Percentiles rank a stretch among this genome's conserved stretches.
Evolutionary conservation across 345 rosid genomes (phyloP).

Genomic region (Ceriops zippeliana): DNA sequence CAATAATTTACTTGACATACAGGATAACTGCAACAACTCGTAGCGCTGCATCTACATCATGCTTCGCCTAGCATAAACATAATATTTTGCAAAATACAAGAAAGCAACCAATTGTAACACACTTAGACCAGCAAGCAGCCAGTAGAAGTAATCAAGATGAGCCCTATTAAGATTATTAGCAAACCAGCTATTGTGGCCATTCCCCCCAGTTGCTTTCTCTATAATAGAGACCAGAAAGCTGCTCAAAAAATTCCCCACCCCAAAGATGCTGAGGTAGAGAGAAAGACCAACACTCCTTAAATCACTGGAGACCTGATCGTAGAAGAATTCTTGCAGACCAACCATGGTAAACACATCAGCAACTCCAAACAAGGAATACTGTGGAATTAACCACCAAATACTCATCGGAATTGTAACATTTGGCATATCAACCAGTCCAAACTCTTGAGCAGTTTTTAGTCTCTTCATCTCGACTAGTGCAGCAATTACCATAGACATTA

Average conservation of each 20-base stretch:
- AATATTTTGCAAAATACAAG: slow-evolving; percentile 11
- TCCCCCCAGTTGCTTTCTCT: neutral
- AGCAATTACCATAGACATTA: slow-evolving; percentile 14
- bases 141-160: slow-evolving; percentile 20
- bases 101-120: slow-evolving; percentile 2
- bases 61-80: slow-evolving; percentile 3
- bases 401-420: slow-evolving; percentile 4
- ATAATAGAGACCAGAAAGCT: neutral
- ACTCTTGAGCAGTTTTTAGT: slow-evolving; percentile 14
- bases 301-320: slow-evolving; percentile 12
- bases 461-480: slow-evolving; percentile 17
- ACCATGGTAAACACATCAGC: slow-evolving; percentile 16
- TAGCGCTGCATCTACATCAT: too few relatives aligned
- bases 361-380: slow-evolving; percentile 13
- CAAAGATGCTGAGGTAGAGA: slow-evolving; percentile 12
- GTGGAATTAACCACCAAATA: slow-evolving; percentile 25
- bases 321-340: slow-evolving; percentile 24
- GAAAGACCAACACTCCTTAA: slow-evolving; percentile 20
- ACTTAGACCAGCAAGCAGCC: slow-evolving; percentile 14
- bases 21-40: too few relatives aligned
- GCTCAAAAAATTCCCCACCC: neutral
- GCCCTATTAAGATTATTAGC: slow-evolving; percentile 14
- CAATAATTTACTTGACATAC: neutral
- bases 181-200: neutral
- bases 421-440: slow-evolving; percentile 6